These are phyloP conservation scores for Paramecium biaurelia DNA, from an alignment of 73 alveolate species.

Conservation along the genomic window DNA sequence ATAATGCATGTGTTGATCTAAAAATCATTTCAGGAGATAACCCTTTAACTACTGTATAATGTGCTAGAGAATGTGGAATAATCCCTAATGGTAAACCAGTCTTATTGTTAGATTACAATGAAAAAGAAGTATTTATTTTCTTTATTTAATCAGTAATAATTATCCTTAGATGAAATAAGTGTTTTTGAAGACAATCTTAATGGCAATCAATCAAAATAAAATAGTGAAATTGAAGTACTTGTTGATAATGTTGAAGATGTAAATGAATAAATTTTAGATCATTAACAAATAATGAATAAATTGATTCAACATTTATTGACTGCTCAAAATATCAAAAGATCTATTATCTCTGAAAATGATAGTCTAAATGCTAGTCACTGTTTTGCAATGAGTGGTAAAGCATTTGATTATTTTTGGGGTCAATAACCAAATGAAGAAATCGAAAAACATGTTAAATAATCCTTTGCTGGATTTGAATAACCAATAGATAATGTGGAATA, in stretches of 20 bases:
- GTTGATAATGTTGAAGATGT: neutral
- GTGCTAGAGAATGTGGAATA: conserved; percentile 76
- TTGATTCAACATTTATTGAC: neutral
- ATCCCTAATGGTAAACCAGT: conserved; percentile 42
- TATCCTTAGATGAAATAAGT: conserved; percentile 1
- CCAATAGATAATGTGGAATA: neutral
- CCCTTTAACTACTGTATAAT: conserved; percentile 79
- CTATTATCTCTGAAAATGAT: neutral
- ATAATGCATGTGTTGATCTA: conserved; percentile 57
- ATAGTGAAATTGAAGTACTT: neutral
- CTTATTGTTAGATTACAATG: conserved; percentile 33
- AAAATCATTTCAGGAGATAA: conserved; percentile 85
- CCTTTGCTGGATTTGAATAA: conserved; percentile 39
- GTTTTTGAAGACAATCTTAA: neutral
- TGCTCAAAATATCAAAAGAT: neutral
- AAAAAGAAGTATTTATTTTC: neutral
- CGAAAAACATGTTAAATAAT: neutral
- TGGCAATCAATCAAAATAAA: neutral
- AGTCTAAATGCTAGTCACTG: neutral
- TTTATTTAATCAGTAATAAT: neutral
- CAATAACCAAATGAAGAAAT: neutral
- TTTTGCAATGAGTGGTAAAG: conserved; percentile 69
- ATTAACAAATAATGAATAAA: conserved; percentile 1
- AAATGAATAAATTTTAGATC: neutral
- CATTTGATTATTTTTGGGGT: conserved; percentile 58